Base-by-base conservation (phyloP, 139 green algal genomes). In the Chlamydomonas schloesseri region DNA sequence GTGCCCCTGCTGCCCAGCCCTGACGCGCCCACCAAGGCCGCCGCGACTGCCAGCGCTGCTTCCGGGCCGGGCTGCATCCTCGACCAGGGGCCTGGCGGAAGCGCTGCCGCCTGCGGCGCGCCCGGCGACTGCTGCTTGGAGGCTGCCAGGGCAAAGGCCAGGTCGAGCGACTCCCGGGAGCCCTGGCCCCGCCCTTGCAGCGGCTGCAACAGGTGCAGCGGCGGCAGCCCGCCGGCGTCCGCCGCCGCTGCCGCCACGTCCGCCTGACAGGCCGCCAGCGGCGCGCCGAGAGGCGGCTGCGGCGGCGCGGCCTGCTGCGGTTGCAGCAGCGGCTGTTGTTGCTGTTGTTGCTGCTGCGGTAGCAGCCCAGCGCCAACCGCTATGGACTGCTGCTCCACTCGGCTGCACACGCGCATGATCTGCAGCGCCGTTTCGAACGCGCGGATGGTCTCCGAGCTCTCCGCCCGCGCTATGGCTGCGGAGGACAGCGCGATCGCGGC, bases 361-460 rank as follows among this genome's bases (percentile, higher is more conserved):
- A 5, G 4, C 33, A 15, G 50, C 33, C 29, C 31, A 5, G 31
- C 33, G 53, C 26, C 31, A 11, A 4, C 29, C 28, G 73, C n/a
- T 8, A 80, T n/a, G 24, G 33, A 77, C 53, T 86, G 80, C 50
- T 86, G 67, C 68, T 86, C 80, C 80, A 86, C 67, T 0, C 5
- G n/a, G 24, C 58, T 50, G 24, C 67, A 86, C 2, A 73, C 80
- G 4, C 33, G 55, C 80, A 86, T 86, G 68, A 86, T 86, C 18
- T 86, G 71, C 4, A 77, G 67, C 23, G 80, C 80, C 14, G 67
- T 86, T 23, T 86, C 80, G 34, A 86, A 77, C 26, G 80, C 80
- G 5, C 80, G 67, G 67, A 86, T 72, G 18, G 69, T 69, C 53
- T 79, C 81, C 11, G 69, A 55, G 20, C 50, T 72, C 29, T 79